A percentile compares a stretch with the other conserved stretches of the same genome.
Evolutionary conservation across 2,329 filamentous ascomycete genomes (phyloP).

Genomic region (Triangularia setosa): DNA sequence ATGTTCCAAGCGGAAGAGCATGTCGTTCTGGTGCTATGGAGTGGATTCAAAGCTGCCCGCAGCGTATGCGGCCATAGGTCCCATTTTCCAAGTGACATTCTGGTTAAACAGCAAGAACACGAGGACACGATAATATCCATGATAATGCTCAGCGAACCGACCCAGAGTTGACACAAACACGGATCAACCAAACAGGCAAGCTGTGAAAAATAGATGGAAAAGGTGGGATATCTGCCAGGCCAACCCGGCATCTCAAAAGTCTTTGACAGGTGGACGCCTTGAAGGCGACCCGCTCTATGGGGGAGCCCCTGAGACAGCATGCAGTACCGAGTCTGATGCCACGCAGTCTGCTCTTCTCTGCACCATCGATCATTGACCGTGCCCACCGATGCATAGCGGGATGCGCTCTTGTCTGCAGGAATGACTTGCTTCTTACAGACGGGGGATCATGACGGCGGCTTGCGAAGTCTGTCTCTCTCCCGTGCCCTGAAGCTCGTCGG

Average conservation of each 20-base stretch:
- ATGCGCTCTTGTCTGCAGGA: not conserved
- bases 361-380: not conserved
- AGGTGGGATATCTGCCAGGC: not conserved
- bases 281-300: not conserved
- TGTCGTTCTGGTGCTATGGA: not conserved
- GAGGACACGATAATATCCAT: not conserved
- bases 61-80: not conserved
- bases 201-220: not conserved
- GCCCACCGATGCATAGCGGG: not conserved
- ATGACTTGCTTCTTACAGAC: not conserved
- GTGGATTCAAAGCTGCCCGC: not conserved
- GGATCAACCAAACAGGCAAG: not conserved
- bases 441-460: not conserved
- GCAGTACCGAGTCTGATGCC: not conserved
- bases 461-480: not conserved
- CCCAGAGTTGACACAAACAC: not conserved
- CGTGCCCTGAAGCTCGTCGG: constrained; percentile 6
- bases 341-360: not conserved
- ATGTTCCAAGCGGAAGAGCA: not conserved
- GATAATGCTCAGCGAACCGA: not conserved
- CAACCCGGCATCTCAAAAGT: not conserved
- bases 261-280: not conserved
- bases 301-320: not conserved
- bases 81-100: not conserved
- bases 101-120: not conserved